Evolutionary conservation across 352 stramenopile genomes (phyloP), one percentile per base, ranked within the genome.

Genomic region (Globisporangium solare): DNA sequence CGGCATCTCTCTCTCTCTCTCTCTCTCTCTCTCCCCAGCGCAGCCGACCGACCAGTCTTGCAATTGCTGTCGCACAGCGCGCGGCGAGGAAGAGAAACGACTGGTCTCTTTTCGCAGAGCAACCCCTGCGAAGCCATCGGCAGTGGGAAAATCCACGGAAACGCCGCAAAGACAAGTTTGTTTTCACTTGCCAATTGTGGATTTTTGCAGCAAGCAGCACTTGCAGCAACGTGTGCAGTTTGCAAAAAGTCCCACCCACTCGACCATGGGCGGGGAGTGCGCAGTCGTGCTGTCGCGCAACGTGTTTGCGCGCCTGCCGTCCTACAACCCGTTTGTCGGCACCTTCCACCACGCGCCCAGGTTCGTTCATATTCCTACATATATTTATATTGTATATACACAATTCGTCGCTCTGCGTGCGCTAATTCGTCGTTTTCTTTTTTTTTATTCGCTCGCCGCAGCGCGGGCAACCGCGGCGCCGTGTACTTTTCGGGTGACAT

Each of bases 281-380:
- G 59, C 60, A 6, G 66, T 81, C 42, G 42, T 84, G 49, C 55
- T 74, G 27, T 58, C 78, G 53, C 76, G 69, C 64, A 85, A 85
- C 56, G 81, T 95, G 56, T 95, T 92, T 63, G 86, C 84, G 46
- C 79, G 84, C 27, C 70, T 95, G 53, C 85, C 86, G 40, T 83
- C 83, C 39, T 93, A 94, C 66, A 95, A 95, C 67, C 86, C 86
- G 51, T 95, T 91, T 49, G 83, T 95, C 32, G 86, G 86, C 70
- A 94, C 85, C 21, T 95, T 95, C 67, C 86, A 95, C 58, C 84
- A 95, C 63, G 86, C 86, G n/a, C 86, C 86, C 40, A 95, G 82
- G 82, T 45, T 27, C 24, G 5, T 5, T 27, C 24, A n/a, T n/a
- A n/a, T n/a, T n/a, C n/a, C n/a, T n/a, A n/a, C n/a, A n/a, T n/a